phyloP scores from a whole-genome alignment of 495 filamentous ascomycete genomes.

The Aspergillus leporis region DNA sequence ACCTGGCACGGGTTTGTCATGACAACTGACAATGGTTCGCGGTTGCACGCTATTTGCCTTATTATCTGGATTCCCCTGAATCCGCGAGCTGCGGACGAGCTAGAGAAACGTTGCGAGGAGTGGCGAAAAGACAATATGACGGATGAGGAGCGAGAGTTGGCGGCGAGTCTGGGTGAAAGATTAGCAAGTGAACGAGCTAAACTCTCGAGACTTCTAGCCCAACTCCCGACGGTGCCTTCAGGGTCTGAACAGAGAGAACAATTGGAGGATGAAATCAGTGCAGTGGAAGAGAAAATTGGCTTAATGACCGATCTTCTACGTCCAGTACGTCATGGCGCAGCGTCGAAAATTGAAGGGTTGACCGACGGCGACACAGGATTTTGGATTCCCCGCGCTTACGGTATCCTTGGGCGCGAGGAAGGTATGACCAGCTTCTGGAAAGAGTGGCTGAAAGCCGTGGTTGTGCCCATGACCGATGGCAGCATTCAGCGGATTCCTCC shows the following conservation, averaged over 20 bases:
- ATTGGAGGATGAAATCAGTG: conserved; percentile 91
- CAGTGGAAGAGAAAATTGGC: conserved; percentile 94
- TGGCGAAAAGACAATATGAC: conserved; percentile 97
- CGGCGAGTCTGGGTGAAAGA: conserved; percentile 87
- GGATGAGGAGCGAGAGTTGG: conserved; percentile 89
- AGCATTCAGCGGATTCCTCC: conserved; percentile 77
- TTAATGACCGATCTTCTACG: conserved; percentile 95
- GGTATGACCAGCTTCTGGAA: conserved; percentile 95
- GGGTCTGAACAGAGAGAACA: conserved; percentile 78
- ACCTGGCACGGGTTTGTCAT: conserved; percentile 99
- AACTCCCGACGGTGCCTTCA: conserved; percentile 75
- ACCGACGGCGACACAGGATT: conserved; percentile 95
- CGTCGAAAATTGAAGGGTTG: conserved; percentile 94
- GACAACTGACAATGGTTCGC: conserved; percentile 89
- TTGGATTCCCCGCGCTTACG: conserved; percentile 94
- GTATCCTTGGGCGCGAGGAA: conserved; percentile 83
- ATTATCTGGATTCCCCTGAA: conserved; percentile 92
- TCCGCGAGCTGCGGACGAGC: conserved; percentile 74
- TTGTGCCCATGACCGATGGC: conserved; percentile 93
- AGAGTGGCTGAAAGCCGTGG: conserved; percentile 90
- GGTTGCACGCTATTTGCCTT: conserved; percentile 87
- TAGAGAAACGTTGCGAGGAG: conserved; percentile 89
- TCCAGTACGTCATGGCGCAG: conserved; percentile 89
- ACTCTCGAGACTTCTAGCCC: conserved; percentile 80
- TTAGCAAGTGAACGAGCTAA: conserved; percentile 88